phyloP scores from a whole-genome alignment of 2,329 filamentous ascomycete genomes.

The Ampelomyces quisqualis region DNA sequence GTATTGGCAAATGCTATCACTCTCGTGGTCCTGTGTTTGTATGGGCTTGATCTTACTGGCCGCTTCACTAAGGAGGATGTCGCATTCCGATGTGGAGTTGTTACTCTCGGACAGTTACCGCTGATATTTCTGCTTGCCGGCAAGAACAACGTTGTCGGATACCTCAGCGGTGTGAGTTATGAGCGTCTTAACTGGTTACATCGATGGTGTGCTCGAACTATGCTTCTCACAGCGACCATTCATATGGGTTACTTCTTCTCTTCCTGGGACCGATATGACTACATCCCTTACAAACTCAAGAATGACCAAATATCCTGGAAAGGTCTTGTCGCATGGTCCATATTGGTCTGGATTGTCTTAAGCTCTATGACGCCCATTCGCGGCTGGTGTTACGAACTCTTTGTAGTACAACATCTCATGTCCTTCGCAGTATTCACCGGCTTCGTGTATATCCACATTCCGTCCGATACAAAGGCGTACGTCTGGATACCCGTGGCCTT shows the following conservation, averaged over 20 bases:
- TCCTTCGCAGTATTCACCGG: conserved; percentile 64
- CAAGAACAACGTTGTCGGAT: conserved; percentile 61
- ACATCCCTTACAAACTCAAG: conserved; percentile 59
- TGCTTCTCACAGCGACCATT: conserved; percentile 67
- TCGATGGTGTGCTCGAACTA: conserved; percentile 68
- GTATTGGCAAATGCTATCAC: conserved; percentile 52
- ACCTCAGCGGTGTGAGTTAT: conserved; percentile 63
- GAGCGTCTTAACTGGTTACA: conserved; percentile 74
- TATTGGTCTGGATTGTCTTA: conserved; percentile 66
- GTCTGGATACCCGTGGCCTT: conserved; percentile 67
- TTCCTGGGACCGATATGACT: conserved; percentile 57
- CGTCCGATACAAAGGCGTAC: conserved; percentile 59
- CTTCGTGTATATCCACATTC: conserved; percentile 64
- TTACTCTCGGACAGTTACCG: conserved; percentile 56
- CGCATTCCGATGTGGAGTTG: conserved; percentile 57
- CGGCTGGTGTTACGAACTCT: conserved; percentile 67
- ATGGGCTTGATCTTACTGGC: conserved; percentile 54
- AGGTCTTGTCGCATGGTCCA: conserved; percentile 65
- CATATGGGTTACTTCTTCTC: conserved; percentile 69
- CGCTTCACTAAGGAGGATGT: conserved; percentile 57
- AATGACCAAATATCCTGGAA: conserved; percentile 67
- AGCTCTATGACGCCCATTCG: conserved; percentile 65
- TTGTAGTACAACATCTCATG: conserved; percentile 66
- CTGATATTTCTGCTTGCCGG: conserved; percentile 58
- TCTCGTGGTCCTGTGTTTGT: conserved; percentile 58